Percentiles rank a stretch among this genome's conserved stretches.
Conservation (phyloP, 805 yeast species). For the Lipomyces anomalus region DNA sequence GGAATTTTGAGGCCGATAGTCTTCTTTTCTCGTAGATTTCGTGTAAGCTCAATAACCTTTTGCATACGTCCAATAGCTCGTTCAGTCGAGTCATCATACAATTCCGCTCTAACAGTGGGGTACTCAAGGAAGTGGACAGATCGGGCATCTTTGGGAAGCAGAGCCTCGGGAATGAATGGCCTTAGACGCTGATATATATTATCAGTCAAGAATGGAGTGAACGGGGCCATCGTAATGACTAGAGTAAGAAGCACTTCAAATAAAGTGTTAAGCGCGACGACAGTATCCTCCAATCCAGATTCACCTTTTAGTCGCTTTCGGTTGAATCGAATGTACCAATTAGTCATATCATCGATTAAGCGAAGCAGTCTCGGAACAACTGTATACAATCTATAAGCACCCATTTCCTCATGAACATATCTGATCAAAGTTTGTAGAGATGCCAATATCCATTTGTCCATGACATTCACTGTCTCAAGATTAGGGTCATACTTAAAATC, state of each 20-base stretch:
- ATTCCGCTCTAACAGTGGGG: constrained; percentile 75
- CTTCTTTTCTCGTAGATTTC: constrained; percentile 95
- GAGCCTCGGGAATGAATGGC: constrained; percentile 44
- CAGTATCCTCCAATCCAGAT: constrained; percentile 76
- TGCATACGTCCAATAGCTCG: constrained; percentile 92
- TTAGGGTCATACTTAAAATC: constrained; percentile 69
- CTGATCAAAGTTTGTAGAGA: constrained; percentile 88
- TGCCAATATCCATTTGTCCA: constrained; percentile 97
- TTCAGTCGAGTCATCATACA: constrained; percentile 78
- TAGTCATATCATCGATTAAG: constrained; percentile 90
- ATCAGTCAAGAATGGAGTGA: constrained; percentile 94
- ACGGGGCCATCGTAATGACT: constrained; percentile 96
- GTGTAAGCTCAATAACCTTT: constrained; percentile 90
- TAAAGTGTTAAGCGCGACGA: constrained; percentile 81
- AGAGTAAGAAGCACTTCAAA: constrained; percentile 85
- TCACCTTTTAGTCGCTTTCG: constrained; percentile 97
- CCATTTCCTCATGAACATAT: constrained; percentile 86
- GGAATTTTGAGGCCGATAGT: constrained; percentile 92
- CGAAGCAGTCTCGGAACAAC: constrained; percentile 89
- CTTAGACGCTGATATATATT: constrained; percentile 74
- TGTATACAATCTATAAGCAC: constrained; percentile 81
- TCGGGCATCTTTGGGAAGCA: constrained; percentile 54
- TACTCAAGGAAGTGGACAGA: constrained; percentile 93
- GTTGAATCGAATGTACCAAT: constrained; percentile 98
- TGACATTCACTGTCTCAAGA: constrained; percentile 68